A percentile compares a stretch with the other conserved stretches of the same genome.
Evolutionary conservation across 768 basidiomycete species (phyloP).

Genomic region (Suillus alpinus): DNA sequence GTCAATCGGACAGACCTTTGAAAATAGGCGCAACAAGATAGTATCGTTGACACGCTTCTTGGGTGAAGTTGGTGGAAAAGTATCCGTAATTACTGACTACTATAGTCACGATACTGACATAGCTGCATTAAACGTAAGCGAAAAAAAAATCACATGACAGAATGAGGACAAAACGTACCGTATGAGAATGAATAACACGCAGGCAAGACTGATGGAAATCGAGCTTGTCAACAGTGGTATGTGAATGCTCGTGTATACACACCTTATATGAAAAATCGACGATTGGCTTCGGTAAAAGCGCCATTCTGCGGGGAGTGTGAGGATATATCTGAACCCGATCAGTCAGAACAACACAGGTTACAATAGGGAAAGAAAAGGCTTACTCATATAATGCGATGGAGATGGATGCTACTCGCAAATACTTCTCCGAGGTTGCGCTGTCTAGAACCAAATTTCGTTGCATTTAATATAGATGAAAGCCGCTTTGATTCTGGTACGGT

Average conservation of each 20-base stretch:
- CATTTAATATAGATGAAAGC: not conserved
- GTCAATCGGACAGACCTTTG: slow-evolving; percentile 45
- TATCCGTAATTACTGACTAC: slow-evolving; percentile 56
- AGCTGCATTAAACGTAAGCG: slow-evolving; percentile 12
- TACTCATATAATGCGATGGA: slow-evolving; percentile 41
- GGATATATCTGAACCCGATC: slow-evolving; percentile 21
- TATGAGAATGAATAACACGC: slow-evolving; percentile 31
- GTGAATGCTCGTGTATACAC: not conserved
- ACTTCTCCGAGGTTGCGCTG: slow-evolving; percentile 22
- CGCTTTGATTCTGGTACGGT: not conserved
- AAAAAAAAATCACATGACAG: not conserved
- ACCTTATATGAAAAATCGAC: slow-evolving; percentile 26
- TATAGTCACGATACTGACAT: slow-evolving; percentile 45
- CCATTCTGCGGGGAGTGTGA: slow-evolving; percentile 31
- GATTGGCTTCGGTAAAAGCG: slow-evolving; percentile 32
- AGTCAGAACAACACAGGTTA: not conserved
- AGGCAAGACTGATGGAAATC: slow-evolving; percentile 20
- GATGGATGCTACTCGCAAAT: slow-evolving; percentile 33
- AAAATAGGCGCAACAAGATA: slow-evolving; percentile 53
- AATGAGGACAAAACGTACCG: slow-evolving; percentile 16
- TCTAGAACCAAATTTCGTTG: not conserved
- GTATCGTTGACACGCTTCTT: slow-evolving; percentile 43
- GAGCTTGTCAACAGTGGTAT: not conserved
- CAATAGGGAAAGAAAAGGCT: slow-evolving; percentile 2
- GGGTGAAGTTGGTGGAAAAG: slow-evolving; percentile 50